phyloP scores from a whole-genome alignment of 1,139 yeast species.

The Saccharomyces hybrid region DNA sequence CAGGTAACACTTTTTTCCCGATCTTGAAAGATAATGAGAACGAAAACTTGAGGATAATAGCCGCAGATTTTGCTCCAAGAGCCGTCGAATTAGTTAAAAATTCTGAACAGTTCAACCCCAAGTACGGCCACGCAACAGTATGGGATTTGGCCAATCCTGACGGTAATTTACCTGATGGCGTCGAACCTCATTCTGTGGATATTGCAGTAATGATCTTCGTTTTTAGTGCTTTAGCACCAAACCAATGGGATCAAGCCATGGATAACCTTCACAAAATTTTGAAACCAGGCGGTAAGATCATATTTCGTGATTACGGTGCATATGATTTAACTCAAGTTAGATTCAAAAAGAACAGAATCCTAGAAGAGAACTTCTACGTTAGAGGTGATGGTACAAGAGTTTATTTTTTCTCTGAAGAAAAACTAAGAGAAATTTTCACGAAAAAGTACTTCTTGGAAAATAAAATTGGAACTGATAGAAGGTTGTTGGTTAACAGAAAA shows the following conservation, averaged over 20 bases:
- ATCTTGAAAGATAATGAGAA: constrained; percentile 75
- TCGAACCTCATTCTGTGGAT: constrained; percentile 78
- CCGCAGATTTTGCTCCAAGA: constrained; percentile 83
- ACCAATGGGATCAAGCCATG: constrained; percentile 82
- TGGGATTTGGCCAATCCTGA: constrained; percentile 90
- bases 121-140: constrained; percentile 73
- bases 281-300: constrained; percentile 87
- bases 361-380: constrained; percentile 89
- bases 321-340: constrained; percentile 94
- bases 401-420: constrained; percentile 92
- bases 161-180: constrained; percentile 71
- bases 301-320: constrained; percentile 92
- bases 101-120: constrained; percentile 53
- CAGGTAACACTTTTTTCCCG: constrained; percentile 94
- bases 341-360: constrained; percentile 77
- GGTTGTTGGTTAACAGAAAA: constrained; percentile 86
- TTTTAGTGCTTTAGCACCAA: constrained; percentile 85
- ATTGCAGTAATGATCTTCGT: constrained; percentile 90
- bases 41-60: constrained; percentile 63
- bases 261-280: constrained; percentile 59
- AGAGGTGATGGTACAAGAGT: constrained; percentile 98
- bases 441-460: constrained; percentile 52
- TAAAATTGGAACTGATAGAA: constrained; percentile 81
- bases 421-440: constrained; percentile 68
- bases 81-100: constrained; percentile 80